A percentile compares a stretch with the other conserved stretches of the same genome.
These are phyloP conservation scores for Durio zibethinus DNA, from an alignment of 345 rosid species.

Conservation along the genomic window DNA sequence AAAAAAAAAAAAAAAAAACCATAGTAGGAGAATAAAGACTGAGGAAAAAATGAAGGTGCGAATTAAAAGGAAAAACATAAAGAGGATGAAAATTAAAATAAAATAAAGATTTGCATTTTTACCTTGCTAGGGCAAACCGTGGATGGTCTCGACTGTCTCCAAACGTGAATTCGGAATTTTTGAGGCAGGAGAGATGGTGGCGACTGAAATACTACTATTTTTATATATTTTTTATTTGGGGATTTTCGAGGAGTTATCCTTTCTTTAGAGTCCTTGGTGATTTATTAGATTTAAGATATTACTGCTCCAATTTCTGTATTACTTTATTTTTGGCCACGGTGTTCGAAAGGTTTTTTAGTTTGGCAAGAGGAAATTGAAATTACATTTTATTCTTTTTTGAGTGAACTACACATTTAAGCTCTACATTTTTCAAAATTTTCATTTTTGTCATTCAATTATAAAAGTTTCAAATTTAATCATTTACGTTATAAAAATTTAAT, in stretches of 20 bases:
- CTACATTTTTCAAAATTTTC: no score
- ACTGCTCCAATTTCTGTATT: not conserved
- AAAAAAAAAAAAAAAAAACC: not conserved
- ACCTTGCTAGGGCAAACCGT: slow-evolving; percentile 26
- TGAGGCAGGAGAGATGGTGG: slow-evolving; percentile 15
- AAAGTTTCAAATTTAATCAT: no score
- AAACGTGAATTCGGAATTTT: slow-evolving; percentile 11
- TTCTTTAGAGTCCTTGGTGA: not conserved
- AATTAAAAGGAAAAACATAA: not conserved
- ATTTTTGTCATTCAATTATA: no score
- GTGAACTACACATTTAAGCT: no score
- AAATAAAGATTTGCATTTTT: not conserved
- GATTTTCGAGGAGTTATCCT: not conserved
- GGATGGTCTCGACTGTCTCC: slow-evolving; percentile 8
- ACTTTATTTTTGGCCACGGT: not conserved
- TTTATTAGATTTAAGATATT: not conserved
- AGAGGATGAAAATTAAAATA: not conserved
- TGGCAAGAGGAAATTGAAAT: not conserved
- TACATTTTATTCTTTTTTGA: not conserved
- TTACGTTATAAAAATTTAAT: no score
- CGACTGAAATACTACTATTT: not conserved
- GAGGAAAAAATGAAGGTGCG: not conserved
- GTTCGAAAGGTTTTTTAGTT: not conserved
- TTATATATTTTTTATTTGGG: not conserved
- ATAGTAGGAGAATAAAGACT: not conserved